Base-by-base conservation (phyloP, 2,329 filamentous ascomycete genomes). In the Penicillium sp. region DNA sequence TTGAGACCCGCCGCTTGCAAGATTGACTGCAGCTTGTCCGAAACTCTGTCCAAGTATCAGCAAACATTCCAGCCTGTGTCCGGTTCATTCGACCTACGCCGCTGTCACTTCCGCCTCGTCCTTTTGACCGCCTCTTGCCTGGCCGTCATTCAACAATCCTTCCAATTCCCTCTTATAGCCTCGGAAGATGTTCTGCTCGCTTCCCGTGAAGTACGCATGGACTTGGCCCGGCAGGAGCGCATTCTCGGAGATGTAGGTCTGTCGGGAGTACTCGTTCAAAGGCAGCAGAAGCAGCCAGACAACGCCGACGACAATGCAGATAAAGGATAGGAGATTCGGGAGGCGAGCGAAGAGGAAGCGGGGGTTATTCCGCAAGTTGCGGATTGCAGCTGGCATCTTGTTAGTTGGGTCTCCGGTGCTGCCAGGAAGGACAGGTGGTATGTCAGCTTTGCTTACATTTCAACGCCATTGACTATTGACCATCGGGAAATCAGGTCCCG, bases 231-330 rank as follows among this genome's bases (percentile, higher is more conserved):
- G 94, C 14, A 99, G 80, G 34, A 99, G 85, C 11, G 94, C 94
- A 73, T 99, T 99, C 74, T 99, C 94, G 42, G 93, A 97, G 56
- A 99, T 94, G 74, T 99, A 99, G 1, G 93, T 99, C 58, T 85
- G 83, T 62, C 94, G 86, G 49, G 92, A 96, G 78, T 97, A 96
- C 63, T 92, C 85, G 74, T 97, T 84, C 51, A 97, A 82, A 3
- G 94, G 94, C 1, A 99, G 84, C 32, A 97, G 81, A 22, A 97
- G 84, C 14, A 99, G 85, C 90, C 93, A 99, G 65, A 85, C 84
- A 54, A 97, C 84, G 51, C 94, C 94, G 67, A 96, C 83, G 47
- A 93, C 67, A 66, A 97, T 86, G 75, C 89, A 95, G 39, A 96
- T 78, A 50, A 91, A 82, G 34, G 93, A 97, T 34, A 97, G 78